Conservation (phyloP, 495 filamentous ascomycete genomes). For the Trichocladium antarcticum region DNA sequence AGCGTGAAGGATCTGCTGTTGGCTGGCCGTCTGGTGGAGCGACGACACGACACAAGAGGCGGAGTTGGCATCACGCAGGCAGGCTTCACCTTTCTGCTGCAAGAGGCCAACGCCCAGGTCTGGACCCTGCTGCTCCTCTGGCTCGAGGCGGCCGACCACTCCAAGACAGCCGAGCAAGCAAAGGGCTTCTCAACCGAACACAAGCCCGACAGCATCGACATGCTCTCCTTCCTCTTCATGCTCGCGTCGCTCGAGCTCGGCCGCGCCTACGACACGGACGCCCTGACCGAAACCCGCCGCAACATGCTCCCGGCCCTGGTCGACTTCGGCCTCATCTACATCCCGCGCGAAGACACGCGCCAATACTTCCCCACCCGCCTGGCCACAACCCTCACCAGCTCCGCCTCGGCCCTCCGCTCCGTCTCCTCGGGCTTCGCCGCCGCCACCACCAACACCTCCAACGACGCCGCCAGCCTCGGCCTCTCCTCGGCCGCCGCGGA, state of each 20-base stretch:
- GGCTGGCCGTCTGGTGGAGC: conserved; percentile 66
- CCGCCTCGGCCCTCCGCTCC: conserved; percentile 61
- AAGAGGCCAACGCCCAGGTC: conserved; percentile 91
- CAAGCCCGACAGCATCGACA: conserved; percentile 77
- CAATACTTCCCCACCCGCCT: conserved; percentile 91
- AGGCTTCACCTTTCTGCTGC: conserved; percentile 87
- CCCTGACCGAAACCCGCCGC: conserved; percentile 67
- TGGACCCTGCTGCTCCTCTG: conserved; percentile 92
- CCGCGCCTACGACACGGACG: conserved; percentile 69
- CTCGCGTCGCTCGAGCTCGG: conserved; percentile 90
- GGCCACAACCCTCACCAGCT: conserved; percentile 79
- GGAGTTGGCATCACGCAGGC: conserved; percentile 66
- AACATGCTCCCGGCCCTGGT: conserved; percentile 74
- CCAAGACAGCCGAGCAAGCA: conserved; percentile 22
- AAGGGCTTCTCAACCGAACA: background rate
- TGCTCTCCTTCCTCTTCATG: conserved; percentile 91
- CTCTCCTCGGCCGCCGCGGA: conserved; percentile 12
- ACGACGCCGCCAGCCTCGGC: conserved; percentile 32
- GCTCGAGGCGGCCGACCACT: conserved; percentile 67
- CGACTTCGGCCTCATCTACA: conserved; percentile 83
- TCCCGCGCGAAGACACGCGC: conserved; percentile 38
- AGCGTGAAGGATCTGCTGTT: conserved; percentile 75
- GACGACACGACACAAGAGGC: conserved; percentile 41
- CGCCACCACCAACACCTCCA: conserved; percentile 36
- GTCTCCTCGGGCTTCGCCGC: conserved; percentile 44